A percentile compares a stretch with the other conserved stretches of the same genome.
Evolutionary conservation across 2,329 filamentous ascomycete genomes (phyloP).

Genomic region (Aspergillus sp.): DNA sequence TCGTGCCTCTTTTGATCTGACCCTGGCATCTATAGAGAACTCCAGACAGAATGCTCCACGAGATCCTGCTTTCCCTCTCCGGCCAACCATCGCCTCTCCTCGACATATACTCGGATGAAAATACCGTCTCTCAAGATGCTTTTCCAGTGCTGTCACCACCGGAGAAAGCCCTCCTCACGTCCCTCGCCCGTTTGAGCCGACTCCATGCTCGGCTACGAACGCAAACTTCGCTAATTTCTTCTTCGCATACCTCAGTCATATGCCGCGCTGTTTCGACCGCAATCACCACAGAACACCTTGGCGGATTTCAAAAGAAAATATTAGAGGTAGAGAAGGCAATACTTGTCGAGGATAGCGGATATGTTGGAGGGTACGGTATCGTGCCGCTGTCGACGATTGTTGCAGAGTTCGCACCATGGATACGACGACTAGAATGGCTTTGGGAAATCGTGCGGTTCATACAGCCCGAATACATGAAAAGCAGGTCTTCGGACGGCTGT

Average conservation of each 20-base stretch:
- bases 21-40: slow-evolving; percentile 8
- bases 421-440: slow-evolving; percentile 78
- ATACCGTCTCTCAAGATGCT: slow-evolving; percentile 46
- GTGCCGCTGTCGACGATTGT: slow-evolving; percentile 85
- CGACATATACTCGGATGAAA: slow-evolving; percentile 47
- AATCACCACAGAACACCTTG: slow-evolving; percentile 69
- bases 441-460: slow-evolving; percentile 71
- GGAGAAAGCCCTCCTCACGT: slow-evolving; percentile 75
- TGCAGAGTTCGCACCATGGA: slow-evolving; percentile 83
- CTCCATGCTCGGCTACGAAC: slow-evolving; percentile 69
- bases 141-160: slow-evolving; percentile 63
- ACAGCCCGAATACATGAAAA: slow-evolving; percentile 37
- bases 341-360: slow-evolving; percentile 66
- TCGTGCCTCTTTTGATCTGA: too few species aligned
- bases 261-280: slow-evolving; percentile 82
- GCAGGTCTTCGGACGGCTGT: slow-evolving; percentile 36
- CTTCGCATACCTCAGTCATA: slow-evolving; percentile 71
- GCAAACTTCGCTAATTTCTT: slow-evolving; percentile 62
- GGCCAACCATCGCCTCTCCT: slow-evolving; percentile 90
- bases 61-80: slow-evolving; percentile 93
- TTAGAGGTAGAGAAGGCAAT: slow-evolving; percentile 78
- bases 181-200: slow-evolving; percentile 70
- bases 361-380: slow-evolving; percentile 88
- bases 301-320: slow-evolving; percentile 76
- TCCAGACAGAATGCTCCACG: slow-evolving; percentile 75